Evolutionary conservation across 2,329 filamentous ascomycete species (phyloP).

Genomic region (Penicillium thymicola): DNA sequence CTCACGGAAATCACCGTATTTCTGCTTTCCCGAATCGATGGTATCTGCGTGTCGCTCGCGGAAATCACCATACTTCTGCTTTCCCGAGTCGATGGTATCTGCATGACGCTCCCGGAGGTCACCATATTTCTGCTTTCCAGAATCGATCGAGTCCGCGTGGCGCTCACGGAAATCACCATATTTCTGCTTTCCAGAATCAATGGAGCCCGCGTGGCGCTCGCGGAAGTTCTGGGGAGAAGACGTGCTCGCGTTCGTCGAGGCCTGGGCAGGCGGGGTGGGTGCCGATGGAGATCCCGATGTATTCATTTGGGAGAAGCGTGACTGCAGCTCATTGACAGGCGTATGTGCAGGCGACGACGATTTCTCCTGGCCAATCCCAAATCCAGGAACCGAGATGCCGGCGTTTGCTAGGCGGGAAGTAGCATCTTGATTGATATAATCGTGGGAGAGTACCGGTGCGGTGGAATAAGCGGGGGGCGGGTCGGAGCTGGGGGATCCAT

Average conservation of each 20-base stretch:
- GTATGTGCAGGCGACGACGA: constrained; percentile 20
- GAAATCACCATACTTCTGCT: constrained; percentile 52
- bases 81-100: constrained; percentile 51
- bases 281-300: constrained; percentile 33
- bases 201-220: constrained; percentile 63
- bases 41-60: constrained; percentile 68
- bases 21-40: constrained; percentile 58
- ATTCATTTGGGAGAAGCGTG: constrained; percentile 59
- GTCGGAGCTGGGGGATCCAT: constrained; percentile 48
- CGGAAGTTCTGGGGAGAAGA: constrained; percentile 49
- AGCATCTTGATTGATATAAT: constrained; percentile 57
- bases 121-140: constrained; percentile 30
- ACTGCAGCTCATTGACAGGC: constrained; percentile 65
- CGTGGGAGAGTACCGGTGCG: constrained; percentile 33
- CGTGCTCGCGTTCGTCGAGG: constrained; percentile 54
- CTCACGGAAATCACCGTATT: constrained; percentile 61
- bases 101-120: constrained; percentile 68
- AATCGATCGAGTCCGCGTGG: constrained; percentile 60
- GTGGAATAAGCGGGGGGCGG: constrained; percentile 49
- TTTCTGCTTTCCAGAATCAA: constrained; percentile 26
- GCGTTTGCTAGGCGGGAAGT: constrained; percentile 65
- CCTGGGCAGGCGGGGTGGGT: constrained; percentile 34
- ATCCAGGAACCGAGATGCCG: constrained; percentile 72
- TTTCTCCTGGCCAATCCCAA: constrained; percentile 62
- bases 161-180: constrained; percentile 63